Percentiles rank a stretch among this genome's conserved stretches.
phyloP scores from a whole-genome alignment of 345 rosid species.

The Cardiospermum halicacabum region DNA sequence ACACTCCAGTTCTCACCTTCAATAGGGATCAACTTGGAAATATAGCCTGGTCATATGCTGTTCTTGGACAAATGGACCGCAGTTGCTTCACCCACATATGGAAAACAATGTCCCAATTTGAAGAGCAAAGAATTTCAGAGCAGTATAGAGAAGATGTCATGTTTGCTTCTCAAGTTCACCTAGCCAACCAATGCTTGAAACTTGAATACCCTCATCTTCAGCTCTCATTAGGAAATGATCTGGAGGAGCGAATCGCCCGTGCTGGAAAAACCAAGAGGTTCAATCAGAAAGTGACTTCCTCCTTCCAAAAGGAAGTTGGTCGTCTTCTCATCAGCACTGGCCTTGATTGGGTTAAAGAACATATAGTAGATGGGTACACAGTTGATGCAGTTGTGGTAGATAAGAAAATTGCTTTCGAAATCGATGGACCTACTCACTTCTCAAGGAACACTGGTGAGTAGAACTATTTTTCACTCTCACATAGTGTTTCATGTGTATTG shows the following conservation, averaged over 20 bases:
- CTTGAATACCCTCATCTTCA: conserved; percentile 75
- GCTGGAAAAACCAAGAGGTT: conserved; percentile 84
- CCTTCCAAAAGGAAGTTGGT: conserved; percentile 83
- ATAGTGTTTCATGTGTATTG: neutral
- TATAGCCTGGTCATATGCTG: conserved; percentile 97
- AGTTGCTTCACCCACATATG: conserved; percentile 66
- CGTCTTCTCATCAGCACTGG: conserved; percentile 84
- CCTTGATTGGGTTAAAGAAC: conserved; percentile 81
- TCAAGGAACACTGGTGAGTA: conserved; percentile 73
- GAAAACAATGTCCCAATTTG: conserved; percentile 50
- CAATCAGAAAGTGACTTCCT: conserved; percentile 79
- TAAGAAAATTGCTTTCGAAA: conserved; percentile 82
- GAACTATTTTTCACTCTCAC: conserved; percentile 6
- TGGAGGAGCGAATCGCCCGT: conserved; percentile 59
- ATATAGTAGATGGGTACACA: conserved; percentile 62
- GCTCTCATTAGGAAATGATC: conserved; percentile 42
- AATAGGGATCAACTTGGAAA: conserved; percentile 85
- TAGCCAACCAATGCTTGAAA: conserved; percentile 81
- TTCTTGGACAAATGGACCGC: conserved; percentile 62
- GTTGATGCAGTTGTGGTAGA: conserved; percentile 79
- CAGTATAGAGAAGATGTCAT: conserved; percentile 81
- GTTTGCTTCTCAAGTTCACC: conserved; percentile 88
- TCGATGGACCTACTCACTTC: conserved; percentile 94
- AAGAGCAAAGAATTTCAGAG: conserved; percentile 82
- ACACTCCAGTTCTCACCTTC: conserved; percentile 48